Evolutionary conservation across 257 asterid genomes (phyloP).

Genomic region (Lycium ferocissimum): DNA sequence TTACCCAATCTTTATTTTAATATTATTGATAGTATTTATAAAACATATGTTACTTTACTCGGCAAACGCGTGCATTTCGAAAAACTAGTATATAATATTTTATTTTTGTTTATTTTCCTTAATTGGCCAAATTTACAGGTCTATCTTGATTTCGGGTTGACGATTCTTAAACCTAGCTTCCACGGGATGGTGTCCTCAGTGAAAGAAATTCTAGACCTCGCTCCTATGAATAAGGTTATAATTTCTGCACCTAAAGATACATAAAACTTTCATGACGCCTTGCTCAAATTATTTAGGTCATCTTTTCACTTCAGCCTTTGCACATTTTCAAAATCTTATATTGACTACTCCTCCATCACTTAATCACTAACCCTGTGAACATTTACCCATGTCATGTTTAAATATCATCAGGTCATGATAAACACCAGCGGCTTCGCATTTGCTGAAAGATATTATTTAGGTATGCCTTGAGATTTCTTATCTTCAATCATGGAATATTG

Average conservation of each 20-base stretch:
- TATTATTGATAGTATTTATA: no score
- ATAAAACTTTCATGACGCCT: not conserved
- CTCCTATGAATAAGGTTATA: not conserved
- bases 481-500: not conserved
- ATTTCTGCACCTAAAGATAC: constrained; percentile 21
- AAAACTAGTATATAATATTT: not conserved
- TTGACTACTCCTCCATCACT: not conserved
- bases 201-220: constrained; percentile 86
- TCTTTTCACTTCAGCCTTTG: not conserved
- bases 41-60: no score
- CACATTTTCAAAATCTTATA: not conserved
- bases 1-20: no score
- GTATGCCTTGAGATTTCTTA: constrained; percentile 42
- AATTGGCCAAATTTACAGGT: constrained; percentile 50
- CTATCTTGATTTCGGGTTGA: constrained; percentile 91
- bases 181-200: constrained; percentile 88
- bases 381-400: not conserved
- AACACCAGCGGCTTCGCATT: constrained; percentile 79
- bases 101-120: constrained; percentile 6
- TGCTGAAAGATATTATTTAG: constrained; percentile 86
- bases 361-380: not conserved
- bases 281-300: not conserved
- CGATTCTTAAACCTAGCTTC: constrained; percentile 88
- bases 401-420: constrained; percentile 81
- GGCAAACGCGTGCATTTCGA: no score